phyloP scores from a whole-genome alignment of 495 filamentous ascomycete genomes.

The Neurospora sp. region DNA sequence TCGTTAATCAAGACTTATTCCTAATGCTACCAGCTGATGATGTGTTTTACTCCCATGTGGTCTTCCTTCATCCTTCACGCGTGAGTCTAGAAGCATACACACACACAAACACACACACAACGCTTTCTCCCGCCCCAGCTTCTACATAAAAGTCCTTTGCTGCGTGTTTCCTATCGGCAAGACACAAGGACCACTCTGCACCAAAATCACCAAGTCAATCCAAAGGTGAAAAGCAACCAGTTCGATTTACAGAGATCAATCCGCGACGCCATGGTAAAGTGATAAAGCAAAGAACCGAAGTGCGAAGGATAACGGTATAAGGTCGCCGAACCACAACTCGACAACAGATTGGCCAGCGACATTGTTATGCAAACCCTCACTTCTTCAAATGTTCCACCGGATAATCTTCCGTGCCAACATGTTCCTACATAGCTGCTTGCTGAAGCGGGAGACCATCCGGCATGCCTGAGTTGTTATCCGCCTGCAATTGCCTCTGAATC shows the following conservation, averaged over 20 bases:
- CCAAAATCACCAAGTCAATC: background rate
- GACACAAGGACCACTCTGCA: background rate
- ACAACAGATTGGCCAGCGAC: background rate
- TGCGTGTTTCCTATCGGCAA: background rate
- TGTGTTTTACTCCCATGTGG: too few species aligned
- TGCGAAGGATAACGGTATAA: background rate
- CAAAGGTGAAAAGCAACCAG: background rate
- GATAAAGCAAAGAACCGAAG: background rate
- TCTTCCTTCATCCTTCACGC: background rate
- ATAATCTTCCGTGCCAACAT: background rate
- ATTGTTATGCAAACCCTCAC: background rate
- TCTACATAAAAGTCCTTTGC: background rate
- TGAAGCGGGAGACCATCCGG: conserved; percentile 12
- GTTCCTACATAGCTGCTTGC: conserved; percentile 12
- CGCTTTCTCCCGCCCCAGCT: background rate
- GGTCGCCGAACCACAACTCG: background rate
- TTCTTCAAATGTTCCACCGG: background rate
- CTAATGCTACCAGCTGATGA: too few species aligned
- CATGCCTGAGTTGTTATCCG: conserved; percentile 9
- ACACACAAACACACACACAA: background rate
- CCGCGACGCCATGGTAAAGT: background rate
- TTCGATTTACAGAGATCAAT: background rate
- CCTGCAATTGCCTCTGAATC: conserved; percentile 28
- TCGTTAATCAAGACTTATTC: too few species aligned
- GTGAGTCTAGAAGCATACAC: background rate